phyloP scores from a whole-genome alignment of 306 rosid genomes.

The Vigna unguiculata region DNA sequence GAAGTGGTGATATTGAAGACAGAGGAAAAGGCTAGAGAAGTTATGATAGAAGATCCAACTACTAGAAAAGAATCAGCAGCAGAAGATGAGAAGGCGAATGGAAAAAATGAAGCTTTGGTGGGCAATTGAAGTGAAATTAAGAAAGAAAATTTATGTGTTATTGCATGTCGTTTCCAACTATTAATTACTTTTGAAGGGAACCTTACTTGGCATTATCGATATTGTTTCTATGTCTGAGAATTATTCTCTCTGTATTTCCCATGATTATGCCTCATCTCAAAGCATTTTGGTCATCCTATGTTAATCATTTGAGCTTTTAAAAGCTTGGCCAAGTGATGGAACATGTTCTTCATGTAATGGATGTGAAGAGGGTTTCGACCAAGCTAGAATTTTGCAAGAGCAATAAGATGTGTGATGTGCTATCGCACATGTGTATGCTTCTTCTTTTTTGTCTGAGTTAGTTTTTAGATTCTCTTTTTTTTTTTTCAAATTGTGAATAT shows the following conservation, averaged over 20 bases:
- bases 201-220: slow-evolving; percentile 63
- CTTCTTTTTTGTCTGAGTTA: too few species aligned
- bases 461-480: too few species aligned
- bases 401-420: too few species aligned
- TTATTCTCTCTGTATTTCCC: slow-evolving; percentile 53
- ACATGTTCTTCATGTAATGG: slow-evolving; percentile 59
- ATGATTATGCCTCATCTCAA: slow-evolving; percentile 46
- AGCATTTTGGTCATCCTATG: slow-evolving; percentile 58
- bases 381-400: slow-evolving; percentile 72
- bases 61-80: too few species aligned
- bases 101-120: too few species aligned
- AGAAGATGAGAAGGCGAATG: background rate
- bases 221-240: slow-evolving; percentile 67
- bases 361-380: slow-evolving; percentile 72
- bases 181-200: slow-evolving; percentile 43
- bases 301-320: slow-evolving; percentile 72
- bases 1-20: background rate
- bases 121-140: too few species aligned
- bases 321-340: slow-evolving; percentile 71
- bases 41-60: slow-evolving; percentile 1
- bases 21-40: background rate
- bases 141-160: too few species aligned
- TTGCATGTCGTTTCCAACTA: too few species aligned
- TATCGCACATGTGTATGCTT: too few species aligned
- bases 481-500: too few species aligned